Conservation (phyloP, 306 rosid species). For the Acacia crassicarpa region DNA sequence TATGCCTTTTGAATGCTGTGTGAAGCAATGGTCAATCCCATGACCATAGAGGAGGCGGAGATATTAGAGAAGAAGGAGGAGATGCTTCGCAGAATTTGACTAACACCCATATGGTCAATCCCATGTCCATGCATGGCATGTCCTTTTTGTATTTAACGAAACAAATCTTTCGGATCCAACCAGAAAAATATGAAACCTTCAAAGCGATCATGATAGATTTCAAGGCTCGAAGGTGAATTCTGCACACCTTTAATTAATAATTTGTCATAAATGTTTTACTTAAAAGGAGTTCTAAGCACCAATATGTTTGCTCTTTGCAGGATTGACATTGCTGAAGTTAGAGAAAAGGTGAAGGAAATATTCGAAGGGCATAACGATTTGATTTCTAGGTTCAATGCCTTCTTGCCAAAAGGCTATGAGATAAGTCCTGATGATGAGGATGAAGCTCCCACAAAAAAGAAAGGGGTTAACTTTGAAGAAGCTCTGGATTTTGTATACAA, state of each 20-base stretch:
- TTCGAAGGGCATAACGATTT: slow-evolving; percentile 69
- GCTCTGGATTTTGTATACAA: slow-evolving; percentile 62
- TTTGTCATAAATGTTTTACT: neutral
- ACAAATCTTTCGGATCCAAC: slow-evolving; percentile 65
- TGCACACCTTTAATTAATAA: neutral
- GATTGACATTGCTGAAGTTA: slow-evolving; percentile 62
- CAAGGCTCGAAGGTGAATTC: slow-evolving; percentile 64
- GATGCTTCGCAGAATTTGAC: slow-evolving; percentile 42
- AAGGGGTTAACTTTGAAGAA: slow-evolving; percentile 50
- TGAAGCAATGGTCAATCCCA: slow-evolving; percentile 65
- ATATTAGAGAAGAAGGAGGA: slow-evolving; percentile 39
- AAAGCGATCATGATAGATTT: slow-evolving; percentile 73
- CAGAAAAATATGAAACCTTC: slow-evolving; percentile 65
- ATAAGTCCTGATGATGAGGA: slow-evolving; percentile 58
- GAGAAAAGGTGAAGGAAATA: slow-evolving; percentile 61
- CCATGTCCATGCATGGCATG: too few relatives aligned
- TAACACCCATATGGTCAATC: slow-evolving; percentile 45
- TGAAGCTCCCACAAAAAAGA: slow-evolving; percentile 44
- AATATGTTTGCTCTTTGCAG: slow-evolving; percentile 41
- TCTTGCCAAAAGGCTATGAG: slow-evolving; percentile 73
- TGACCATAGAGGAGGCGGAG: slow-evolving; percentile 21
- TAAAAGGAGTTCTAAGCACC: neutral
- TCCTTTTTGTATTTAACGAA: slow-evolving; percentile 64
- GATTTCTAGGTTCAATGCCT: slow-evolving; percentile 71
- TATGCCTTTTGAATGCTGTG: neutral